Base-by-base conservation (phyloP, 108 stramenopile genomes). In the Conticribra guillardii region DNA sequence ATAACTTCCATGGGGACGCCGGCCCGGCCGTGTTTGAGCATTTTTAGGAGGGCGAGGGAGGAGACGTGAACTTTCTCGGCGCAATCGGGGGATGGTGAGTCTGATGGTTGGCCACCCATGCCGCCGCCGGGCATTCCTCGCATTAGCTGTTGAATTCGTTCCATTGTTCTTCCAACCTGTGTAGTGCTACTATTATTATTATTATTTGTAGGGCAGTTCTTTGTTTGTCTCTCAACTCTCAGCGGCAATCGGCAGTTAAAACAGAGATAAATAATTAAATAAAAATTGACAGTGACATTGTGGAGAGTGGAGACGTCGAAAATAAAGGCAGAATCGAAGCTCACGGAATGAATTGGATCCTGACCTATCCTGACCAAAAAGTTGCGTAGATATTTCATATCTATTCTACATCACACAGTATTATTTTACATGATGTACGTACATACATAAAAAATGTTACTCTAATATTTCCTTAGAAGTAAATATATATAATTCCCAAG, bases 1-100 rank as follows among this genome's bases (percentile, higher is more conserved):
- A 99, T 99, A 54, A 99, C 98, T 84, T 99, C 98, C 98, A 99
- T 99, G 29, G 99, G 99, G 47, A 99, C 99, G 3, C 99, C 99
- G 58, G 99, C 98, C 4, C 99, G 97, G 16, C 99, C 99, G 81
- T 99, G 99, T 78, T 99, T 99, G 55, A 99, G 91, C 99, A 99
- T 99, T 86, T 99, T 99, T 60, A 99, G 84, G 50, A 99, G 71
- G 47, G 98, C 97, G 52, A 99, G 80, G 34, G 96, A 97, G 50
- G 94, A 96, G 34, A 99, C 98, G 79, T 99, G 97, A 4, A 99
- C 97, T 64, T 97, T 98, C 82, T 98, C 97, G 60, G 96, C 88
- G 54, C 93, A 96, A 82, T 98, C 97, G 7, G 92, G 89, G n/a
- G 85, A 80, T 41, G 92, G 91, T 8, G 88, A 82, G 83, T 96